Conservation (phyloP, 345 rosid genomes). For the Brassica carinata region DNA sequence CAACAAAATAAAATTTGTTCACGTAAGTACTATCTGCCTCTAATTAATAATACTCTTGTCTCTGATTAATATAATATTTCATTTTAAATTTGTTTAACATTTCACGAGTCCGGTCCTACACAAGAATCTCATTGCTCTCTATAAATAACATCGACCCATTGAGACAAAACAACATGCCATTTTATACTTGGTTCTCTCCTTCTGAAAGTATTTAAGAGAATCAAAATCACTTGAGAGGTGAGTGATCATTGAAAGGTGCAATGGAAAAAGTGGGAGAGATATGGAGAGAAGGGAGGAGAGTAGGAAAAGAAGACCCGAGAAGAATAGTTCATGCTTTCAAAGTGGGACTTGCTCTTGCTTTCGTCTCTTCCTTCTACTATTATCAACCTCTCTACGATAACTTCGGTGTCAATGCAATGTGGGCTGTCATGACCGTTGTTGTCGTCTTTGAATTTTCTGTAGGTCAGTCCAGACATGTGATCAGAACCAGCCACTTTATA, state of each 20-base stretch:
- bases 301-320: slow-evolving; percentile 68
- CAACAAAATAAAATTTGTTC: slow-evolving; percentile 35
- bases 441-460: slow-evolving; percentile 75
- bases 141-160: slow-evolving; percentile 28
- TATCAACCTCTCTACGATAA: slow-evolving; percentile 56
- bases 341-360: slow-evolving; percentile 69
- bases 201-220: background rate
- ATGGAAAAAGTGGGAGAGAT: slow-evolving; percentile 30
- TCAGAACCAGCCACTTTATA: background rate
- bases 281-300: slow-evolving; percentile 36
- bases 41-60: background rate
- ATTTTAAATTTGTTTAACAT: background rate
- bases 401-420: slow-evolving; percentile 69
- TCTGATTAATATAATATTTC: background rate
- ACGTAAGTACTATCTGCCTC: slow-evolving; percentile 32
- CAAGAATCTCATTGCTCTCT: background rate
- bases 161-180: slow-evolving; percentile 11
- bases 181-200: slow-evolving; percentile 22
- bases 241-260: background rate
- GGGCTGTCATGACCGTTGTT: slow-evolving; percentile 85
- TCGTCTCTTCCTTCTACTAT: slow-evolving; percentile 64
- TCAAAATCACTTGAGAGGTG: background rate
- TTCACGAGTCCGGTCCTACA: slow-evolving; percentile 25
- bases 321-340: slow-evolving; percentile 69
- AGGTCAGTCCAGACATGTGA: slow-evolving; percentile 45